Base-by-base conservation (phyloP, 78 protist genomes). In the Reticulomyxa filosa region DNA sequence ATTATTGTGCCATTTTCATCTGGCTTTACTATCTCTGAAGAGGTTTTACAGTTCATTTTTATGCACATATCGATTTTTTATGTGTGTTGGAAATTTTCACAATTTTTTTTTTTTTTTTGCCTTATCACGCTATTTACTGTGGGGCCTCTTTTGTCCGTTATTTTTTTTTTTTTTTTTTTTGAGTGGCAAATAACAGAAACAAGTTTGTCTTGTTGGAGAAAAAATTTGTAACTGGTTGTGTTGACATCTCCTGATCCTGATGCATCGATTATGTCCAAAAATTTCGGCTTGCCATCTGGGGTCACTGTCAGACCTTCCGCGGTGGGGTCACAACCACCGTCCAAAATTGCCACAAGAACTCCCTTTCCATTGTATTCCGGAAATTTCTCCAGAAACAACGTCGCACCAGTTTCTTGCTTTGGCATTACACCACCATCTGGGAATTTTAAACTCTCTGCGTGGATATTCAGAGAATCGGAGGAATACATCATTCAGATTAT, bases 251-350 rank as follows among this genome's bases (percentile, higher is more conserved):
- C n/a, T n/a, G n/a, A n/a, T n/a, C 84, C 89, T 0, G 85, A 68
- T 53, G 78, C 39, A 30, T 84, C 89, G 38, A 84, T 38, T 10
- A 81, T 5, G 67, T 81, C 86, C 10, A 84, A 13, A 17, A 78
- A 30, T 57, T 84, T 84, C 35, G 74, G 83, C 32, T 10, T 22
- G n/a, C 89, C 89, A n/a, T 77, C 82, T 10, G 70, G 20, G 10
- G 86, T 81, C 5, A 61, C 65, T 69, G 72, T 72, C n/a, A 83
- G 76, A 20, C 82, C 80, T 0, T 38, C 38, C 0, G 84, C 88
- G 3, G 62, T 82, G 6, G 80, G 84, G 51, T 79, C 88, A 26
- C 71, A 76, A 23, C 86, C 80, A n/a, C 73, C 66, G 67, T 73
- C 78, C 25, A 73, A 20, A 1, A 73, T 59, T 1, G 66, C 78